A percentile compares a stretch with the other conserved stretches of the same genome.
These are phyloP conservation scores for Scalesia atractyloides DNA, from an alignment of 129 eudicot species.

Conservation along the genomic window DNA sequence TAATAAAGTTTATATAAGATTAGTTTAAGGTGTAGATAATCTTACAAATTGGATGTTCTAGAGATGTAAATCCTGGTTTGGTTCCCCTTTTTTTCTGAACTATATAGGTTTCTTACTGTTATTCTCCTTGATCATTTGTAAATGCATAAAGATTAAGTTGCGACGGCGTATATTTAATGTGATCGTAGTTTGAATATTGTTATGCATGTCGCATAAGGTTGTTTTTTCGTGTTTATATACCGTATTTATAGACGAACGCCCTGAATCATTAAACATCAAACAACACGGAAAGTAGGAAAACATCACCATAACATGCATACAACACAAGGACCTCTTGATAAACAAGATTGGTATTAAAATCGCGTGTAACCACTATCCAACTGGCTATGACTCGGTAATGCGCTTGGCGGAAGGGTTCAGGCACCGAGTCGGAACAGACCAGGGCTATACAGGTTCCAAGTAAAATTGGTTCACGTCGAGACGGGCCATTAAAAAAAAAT, in stretches of 20 bases:
- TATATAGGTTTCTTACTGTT: slow-evolving; percentile 16
- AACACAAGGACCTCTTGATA: background rate
- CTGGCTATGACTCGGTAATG: too few species aligned
- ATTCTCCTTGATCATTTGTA: slow-evolving; percentile 25
- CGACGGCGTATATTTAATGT: slow-evolving; percentile 10
- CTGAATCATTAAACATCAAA: too few species aligned
- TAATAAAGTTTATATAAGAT: slow-evolving; percentile 7
- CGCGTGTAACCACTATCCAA: background rate
- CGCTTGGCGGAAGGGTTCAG: too few species aligned
- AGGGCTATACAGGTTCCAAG: too few species aligned
- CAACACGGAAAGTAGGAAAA: background rate
- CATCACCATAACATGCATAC: background rate
- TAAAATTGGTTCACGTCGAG: too few species aligned
- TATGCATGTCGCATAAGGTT: background rate
- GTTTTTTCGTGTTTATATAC: background rate
- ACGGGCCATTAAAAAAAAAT: too few species aligned
- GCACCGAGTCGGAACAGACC: too few species aligned
- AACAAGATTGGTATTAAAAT: background rate
- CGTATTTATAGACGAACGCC: background rate
- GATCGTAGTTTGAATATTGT: background rate
- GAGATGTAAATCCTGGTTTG: slow-evolving; percentile 40
- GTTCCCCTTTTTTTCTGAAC: slow-evolving; percentile 22
- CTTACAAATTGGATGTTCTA: slow-evolving; percentile 18
- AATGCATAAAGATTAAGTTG: slow-evolving; percentile 19
- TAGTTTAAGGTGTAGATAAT: slow-evolving; percentile 37